Evolutionary conservation across 495 filamentous ascomycete species (phyloP), one percentile per base, ranked within the genome.

Genomic region (Letharia lupina): DNA sequence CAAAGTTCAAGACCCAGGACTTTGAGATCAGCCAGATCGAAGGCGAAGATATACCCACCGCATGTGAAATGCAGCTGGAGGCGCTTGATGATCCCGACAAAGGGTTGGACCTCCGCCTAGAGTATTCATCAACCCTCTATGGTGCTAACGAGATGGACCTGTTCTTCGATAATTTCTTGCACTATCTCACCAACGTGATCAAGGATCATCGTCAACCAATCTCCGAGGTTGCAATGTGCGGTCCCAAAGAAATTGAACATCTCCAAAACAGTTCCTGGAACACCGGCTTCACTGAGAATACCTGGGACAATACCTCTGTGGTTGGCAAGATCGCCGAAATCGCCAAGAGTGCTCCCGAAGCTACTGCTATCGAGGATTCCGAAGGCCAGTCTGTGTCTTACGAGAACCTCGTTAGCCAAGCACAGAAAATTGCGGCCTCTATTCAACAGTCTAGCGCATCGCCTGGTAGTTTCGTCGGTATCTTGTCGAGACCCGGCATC

Each of bases 401-500:
- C 68, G 64, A 67, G 2, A 75, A 87, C 61, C 75, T 96, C 13
- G 86, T 91, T 70, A 67, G 66, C 0, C 77, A 75, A 33, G 84
- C 88, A 8, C 90, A 91, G 67, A 75, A 76, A 37, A 81, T 95
- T 57, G 89, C 89, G 4, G 77, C 81, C 64, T 73, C 80, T 64
- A 74, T 96, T 0, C 57, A 78, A 20, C 65, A 77, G 41, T 60
- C 72, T 10, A 81, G 81, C 3, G 75, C 82, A 11, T 65, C 70
- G 1, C 71, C 78, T 3, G 81, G 83, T 12, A 79, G 84, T 16
- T 75, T 89, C 16, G 75, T 93, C 37, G 84, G 84, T 39, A 82
- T 95, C 20, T 78, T 84, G 33, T 86, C 92, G 81, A 83, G 90
- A 35, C 91, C 90, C 68, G 88, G 84, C 0, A 67, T 85, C 3